phyloP scores from a whole-genome alignment of 306 rosid genomes.

The Senna tora region DNA sequence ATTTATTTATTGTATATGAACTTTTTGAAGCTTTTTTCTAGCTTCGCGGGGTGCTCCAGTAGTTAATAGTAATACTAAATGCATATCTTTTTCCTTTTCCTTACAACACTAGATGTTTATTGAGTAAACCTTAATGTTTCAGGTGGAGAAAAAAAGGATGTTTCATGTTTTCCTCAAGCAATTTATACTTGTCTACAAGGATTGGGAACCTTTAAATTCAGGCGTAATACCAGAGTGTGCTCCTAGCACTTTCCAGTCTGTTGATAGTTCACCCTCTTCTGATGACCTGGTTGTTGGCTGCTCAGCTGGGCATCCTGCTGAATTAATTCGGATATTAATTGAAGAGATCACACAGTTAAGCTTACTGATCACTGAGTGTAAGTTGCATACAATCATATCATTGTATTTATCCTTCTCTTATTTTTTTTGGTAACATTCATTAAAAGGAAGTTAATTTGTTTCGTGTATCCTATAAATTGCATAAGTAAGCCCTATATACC shows the following conservation, averaged over 20 bases:
- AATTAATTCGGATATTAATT: slow-evolving; percentile 66
- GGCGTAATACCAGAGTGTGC: slow-evolving; percentile 65
- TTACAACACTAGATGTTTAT: slow-evolving; percentile 22
- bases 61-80: slow-evolving; percentile 19
- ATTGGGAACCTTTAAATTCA: slow-evolving; percentile 79
- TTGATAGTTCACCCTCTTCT: slow-evolving; percentile 52
- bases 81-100: slow-evolving; percentile 20
- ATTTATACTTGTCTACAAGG: slow-evolving; percentile 75
- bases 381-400: slow-evolving; percentile 46
- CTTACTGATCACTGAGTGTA: slow-evolving; percentile 76
- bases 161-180: slow-evolving; percentile 91
- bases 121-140: slow-evolving; percentile 36
- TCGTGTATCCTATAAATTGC: background rate
- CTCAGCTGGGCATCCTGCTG: slow-evolving; percentile 93
- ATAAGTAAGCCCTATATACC: background rate
- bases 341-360: slow-evolving; percentile 78
- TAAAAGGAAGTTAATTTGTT: slow-evolving; percentile 30
- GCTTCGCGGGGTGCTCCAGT: slow-evolving; percentile 31
- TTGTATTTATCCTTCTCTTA: slow-evolving; percentile 15
- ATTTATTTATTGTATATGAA: slow-evolving; percentile 24
- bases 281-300: slow-evolving; percentile 79
- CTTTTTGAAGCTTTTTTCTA: slow-evolving; percentile 37
- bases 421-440: slow-evolving; percentile 11
- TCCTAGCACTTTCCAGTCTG: slow-evolving; percentile 44
- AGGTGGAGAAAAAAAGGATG: slow-evolving; percentile 87